These are phyloP conservation scores for Hirsutella thompsonii DNA, from an alignment of 2,329 filamentous ascomycete species.

Conservation along the genomic window DNA sequence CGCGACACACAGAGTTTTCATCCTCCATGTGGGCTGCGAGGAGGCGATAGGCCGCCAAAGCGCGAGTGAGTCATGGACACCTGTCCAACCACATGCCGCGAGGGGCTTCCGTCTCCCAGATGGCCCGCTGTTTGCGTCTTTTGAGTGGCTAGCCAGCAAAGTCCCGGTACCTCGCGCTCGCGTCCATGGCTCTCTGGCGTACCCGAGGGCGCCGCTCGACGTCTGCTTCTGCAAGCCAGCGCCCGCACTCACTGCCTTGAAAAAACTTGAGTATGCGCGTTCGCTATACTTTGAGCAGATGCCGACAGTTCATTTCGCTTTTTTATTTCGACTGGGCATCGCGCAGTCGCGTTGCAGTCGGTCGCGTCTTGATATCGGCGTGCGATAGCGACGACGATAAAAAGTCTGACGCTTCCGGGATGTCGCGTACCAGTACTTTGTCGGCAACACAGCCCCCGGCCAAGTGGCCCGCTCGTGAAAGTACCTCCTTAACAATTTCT, in stretches of 20 bases:
- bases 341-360: background rate
- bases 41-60: constrained; percentile 2
- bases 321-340: background rate
- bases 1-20: constrained; percentile 8
- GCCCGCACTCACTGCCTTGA: background rate
- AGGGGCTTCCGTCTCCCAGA: constrained; percentile 11
- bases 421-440: constrained; percentile 15
- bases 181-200: background rate
- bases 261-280: background rate
- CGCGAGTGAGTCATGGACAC: constrained; percentile 15
- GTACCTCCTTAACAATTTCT: constrained; percentile 27
- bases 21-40: constrained; percentile 1
- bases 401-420: constrained; percentile 17
- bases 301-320: background rate
- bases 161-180: constrained; percentile 8
- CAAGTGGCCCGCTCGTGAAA: constrained; percentile 9
- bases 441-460: constrained; percentile 12
- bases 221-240: too few relatives aligned
- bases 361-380: too few relatives aligned
- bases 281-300: background rate
- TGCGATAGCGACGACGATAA: constrained; percentile 4
- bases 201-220: background rate
- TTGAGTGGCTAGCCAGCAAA: constrained; percentile 16
- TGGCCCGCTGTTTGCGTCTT: constrained; percentile 16
- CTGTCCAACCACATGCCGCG: constrained; percentile 11